These are phyloP conservation scores for Fusarium sp. DNA, from an alignment of 2,329 filamentous ascomycete species.

Conservation along the genomic window DNA sequence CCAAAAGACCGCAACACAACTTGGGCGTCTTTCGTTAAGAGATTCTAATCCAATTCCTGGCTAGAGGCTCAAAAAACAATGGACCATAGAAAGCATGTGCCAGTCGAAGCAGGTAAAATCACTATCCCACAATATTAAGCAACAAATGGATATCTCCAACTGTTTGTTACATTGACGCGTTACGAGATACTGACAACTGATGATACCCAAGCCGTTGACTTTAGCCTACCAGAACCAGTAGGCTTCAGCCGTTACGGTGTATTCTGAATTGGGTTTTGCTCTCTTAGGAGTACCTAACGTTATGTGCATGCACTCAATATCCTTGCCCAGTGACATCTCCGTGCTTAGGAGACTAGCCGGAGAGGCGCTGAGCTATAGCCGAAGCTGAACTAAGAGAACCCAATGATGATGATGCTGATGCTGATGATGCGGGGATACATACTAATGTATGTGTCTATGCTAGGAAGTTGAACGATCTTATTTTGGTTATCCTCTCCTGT, in stretches of 20 bases:
- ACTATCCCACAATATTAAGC: conserved; percentile 11
- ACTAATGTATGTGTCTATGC: conserved; percentile 7
- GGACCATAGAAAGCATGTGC: not conserved
- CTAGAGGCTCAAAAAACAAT: not conserved
- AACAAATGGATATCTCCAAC: not conserved
- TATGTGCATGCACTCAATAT: conserved; percentile 17
- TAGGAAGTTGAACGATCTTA: conserved; percentile 5
- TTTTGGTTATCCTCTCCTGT: not conserved
- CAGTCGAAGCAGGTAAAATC: not conserved
- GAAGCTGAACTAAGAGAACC: conserved; percentile 27
- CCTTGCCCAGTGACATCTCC: conserved; percentile 38
- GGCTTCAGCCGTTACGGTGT: conserved; percentile 32
- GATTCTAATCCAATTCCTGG: not conserved
- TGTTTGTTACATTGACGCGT: conserved; percentile 2
- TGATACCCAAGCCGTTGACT: conserved; percentile 31
- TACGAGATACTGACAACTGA: conserved; percentile 37
- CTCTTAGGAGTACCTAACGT: conserved; percentile 12
- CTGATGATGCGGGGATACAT: conserved; percentile 21
- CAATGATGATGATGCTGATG: conserved; percentile 39
- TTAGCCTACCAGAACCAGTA: conserved; percentile 23
- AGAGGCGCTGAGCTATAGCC: conserved; percentile 14
- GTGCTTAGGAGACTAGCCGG: conserved; percentile 14
- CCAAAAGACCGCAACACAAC: conserved; percentile 10
- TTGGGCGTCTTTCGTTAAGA: not conserved
- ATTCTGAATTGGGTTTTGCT: conserved; percentile 33